Evolutionary conservation across 2,329 filamentous ascomycete species (phyloP).

Genomic region (Amauroascus niger): DNA sequence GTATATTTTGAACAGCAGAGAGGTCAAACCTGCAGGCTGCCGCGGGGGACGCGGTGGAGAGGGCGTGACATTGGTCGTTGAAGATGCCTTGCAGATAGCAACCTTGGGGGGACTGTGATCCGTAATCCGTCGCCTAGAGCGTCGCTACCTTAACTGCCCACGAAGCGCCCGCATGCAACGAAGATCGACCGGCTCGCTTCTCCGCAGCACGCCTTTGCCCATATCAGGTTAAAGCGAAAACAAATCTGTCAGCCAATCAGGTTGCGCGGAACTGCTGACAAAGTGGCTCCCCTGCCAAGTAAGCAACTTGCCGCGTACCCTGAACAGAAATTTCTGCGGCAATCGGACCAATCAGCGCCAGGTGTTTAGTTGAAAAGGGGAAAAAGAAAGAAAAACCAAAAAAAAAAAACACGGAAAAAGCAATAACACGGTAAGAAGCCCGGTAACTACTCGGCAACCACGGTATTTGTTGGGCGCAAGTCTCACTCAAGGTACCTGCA

Average conservation of each 20-base stretch:
- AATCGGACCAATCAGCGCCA: constrained; percentile 1
- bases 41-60: too few relatives aligned
- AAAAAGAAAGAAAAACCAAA: neutral
- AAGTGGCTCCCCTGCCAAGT: neutral
- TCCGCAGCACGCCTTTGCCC: neutral
- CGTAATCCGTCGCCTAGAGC: too few relatives aligned
- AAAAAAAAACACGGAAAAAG: too few relatives aligned
- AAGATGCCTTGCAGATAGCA: too few relatives aligned
- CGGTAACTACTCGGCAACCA: neutral
- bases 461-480: neutral
- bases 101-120: too few relatives aligned
- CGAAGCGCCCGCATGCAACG: too few relatives aligned
- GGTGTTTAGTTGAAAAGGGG: neutral
- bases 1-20: too few relatives aligned
- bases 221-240: neutral
- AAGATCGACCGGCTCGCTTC: neutral
- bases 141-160: too few relatives aligned
- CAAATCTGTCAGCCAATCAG: neutral
- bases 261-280: neutral
- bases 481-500: neutral
- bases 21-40: too few relatives aligned
- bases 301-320: neutral
- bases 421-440: too few relatives aligned
- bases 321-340: neutral
- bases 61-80: too few relatives aligned